Evolutionary conservation across 495 filamentous ascomycete species (phyloP), one percentile per base, ranked within the genome.

Genomic region (Polyplosphaeria fusca): DNA sequence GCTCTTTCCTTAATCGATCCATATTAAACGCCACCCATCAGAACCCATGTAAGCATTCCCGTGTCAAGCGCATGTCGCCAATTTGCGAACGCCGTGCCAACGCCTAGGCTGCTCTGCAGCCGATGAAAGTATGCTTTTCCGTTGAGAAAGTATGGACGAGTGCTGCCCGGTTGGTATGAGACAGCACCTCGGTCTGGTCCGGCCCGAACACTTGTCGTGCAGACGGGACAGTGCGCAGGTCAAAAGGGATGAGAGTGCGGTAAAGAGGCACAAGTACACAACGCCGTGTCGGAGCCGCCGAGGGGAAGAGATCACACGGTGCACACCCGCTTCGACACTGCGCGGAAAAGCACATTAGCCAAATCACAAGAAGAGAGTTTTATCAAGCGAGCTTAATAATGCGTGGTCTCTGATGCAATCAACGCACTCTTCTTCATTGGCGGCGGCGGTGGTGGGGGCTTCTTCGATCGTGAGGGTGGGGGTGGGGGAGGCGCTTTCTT

Each of bases 401-500:
- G 54, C 5, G 60, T 52, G 47, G 41, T 47, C 42, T 57, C 53
- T 16, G 52, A 58, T 20, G 52, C 45, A 62, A 52, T 58, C 54
- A 66, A 47, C 53, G 53, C 63, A 54, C 58, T 66, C 50, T 67
- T 52, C 59, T 73, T 73, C 61, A 71, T 54, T 38, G 71, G 70
- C 37, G 73, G 67, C 44, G 71, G 65, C 38, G 87, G 88, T 44
- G 87, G 86, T 7, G 86, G 75, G 35, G 88, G 81, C 73, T 88
- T 94, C 80, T 87, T 91, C 12, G 82, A 73, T 60, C 87, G 76
- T 54, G 83, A 86, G n/a, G 89, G 89, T 12, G 89, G 89, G 20
- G 88, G 89, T 30, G 88, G 89, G 5, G 88, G 89, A 30, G 88
- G 86, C 7, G 79, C 82, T 70, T 89, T 90, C 74, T 87, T 87